Evolutionary conservation across 805 yeast species (phyloP).

Genomic region (Sugiyamaella qingdaonensis): DNA sequence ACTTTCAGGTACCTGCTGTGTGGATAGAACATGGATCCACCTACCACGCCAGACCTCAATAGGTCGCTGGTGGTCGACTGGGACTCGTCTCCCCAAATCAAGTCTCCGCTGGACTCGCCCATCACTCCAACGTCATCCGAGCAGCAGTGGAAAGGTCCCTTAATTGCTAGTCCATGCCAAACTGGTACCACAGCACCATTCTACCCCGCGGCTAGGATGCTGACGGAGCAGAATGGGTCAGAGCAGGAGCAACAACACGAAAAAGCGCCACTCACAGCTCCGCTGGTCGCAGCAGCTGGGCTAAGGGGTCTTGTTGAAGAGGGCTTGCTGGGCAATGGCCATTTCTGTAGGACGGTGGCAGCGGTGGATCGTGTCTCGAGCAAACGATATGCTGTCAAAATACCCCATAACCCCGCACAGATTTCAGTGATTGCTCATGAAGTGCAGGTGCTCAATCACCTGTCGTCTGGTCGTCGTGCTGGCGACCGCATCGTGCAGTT

Average conservation of each 20-base stretch:
- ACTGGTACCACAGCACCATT: not conserved
- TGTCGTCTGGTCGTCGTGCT: not conserved
- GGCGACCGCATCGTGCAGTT: conserved; percentile 14
- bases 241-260: no score
- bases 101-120: conserved; percentile 4
- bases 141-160: not conserved
- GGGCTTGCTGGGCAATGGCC: conserved; percentile 16
- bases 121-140: conserved; percentile 5
- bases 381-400: conserved; percentile 15
- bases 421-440: conserved; percentile 14
- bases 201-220: not conserved
- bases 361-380: conserved; percentile 2
- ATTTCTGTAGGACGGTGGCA: conserved; percentile 14
- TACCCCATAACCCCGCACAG: conserved; percentile 7
- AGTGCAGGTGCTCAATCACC: conserved; percentile 4
- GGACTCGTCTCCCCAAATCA: not conserved
- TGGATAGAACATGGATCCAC: not conserved
- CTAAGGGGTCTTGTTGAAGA: not conserved
- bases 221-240: not conserved
- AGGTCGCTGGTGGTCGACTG: not conserved
- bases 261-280: not conserved
- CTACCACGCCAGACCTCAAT: not conserved
- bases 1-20: no score
- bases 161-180: not conserved
- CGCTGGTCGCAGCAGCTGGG: not conserved